Evolutionary conservation across 495 filamentous ascomycete species (phyloP).

Genomic region (Physcia stellaris): DNA sequence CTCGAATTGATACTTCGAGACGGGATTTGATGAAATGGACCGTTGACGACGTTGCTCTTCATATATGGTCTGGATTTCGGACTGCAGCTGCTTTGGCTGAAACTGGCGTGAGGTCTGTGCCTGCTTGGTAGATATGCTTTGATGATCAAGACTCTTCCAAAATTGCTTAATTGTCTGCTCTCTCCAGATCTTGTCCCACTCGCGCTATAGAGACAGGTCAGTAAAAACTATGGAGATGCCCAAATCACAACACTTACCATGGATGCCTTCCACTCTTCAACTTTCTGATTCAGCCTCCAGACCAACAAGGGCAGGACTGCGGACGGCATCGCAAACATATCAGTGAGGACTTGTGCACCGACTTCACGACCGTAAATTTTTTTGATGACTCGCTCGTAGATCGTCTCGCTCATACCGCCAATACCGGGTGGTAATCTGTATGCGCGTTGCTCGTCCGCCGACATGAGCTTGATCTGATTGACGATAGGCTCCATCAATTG

Average conservation of each 20-base stretch:
- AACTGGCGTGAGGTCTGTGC: slow-evolving; percentile 86
- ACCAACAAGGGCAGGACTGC: slow-evolving; percentile 77
- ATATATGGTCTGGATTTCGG: slow-evolving; percentile 73
- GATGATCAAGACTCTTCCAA: slow-evolving; percentile 91
- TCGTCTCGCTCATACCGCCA: slow-evolving; percentile 86
- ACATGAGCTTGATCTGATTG: slow-evolving; percentile 68
- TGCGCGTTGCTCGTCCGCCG: slow-evolving; percentile 48
- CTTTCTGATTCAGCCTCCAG: slow-evolving; percentile 77
- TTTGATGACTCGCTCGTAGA: slow-evolving; percentile 92
- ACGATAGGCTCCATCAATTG: slow-evolving; percentile 90
- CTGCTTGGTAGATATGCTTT: slow-evolving; percentile 70
- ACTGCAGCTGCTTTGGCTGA: slow-evolving; percentile 69
- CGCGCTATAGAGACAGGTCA: slow-evolving; percentile 41
- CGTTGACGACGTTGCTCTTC: slow-evolving; percentile 66
- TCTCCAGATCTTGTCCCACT: slow-evolving; percentile 99
- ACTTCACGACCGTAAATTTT: slow-evolving; percentile 90
- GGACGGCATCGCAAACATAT: slow-evolving; percentile 69
- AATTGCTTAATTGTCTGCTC: slow-evolving; percentile 84
- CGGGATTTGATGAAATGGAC: slow-evolving; percentile 40
- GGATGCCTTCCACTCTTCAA: slow-evolving; percentile 91
- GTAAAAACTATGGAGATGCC: background rate
- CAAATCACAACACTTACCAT: slow-evolving; percentile 32
- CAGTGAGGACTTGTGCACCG: slow-evolving; percentile 65
- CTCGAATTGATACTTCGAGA: slow-evolving; percentile 56
- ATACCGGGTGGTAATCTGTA: slow-evolving; percentile 72